phyloP scores from a whole-genome alignment of 306 rosid species.

The Cucumis cinereus region DNA sequence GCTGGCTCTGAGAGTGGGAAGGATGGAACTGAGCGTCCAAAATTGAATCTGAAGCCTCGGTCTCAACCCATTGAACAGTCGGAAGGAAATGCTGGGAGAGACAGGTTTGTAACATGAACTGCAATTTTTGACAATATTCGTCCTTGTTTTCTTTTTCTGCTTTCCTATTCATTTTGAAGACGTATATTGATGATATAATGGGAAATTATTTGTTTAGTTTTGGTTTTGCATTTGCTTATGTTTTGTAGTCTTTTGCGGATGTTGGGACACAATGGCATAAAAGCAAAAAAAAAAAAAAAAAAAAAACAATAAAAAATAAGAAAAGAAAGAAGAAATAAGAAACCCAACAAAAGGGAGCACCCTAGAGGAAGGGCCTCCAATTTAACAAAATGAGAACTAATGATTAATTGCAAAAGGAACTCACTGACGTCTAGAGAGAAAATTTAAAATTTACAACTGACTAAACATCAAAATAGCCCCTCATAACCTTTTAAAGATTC shows the following conservation, averaged over 20 bases:
- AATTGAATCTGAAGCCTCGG: constrained; percentile 82
- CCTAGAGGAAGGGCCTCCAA: too few relatives aligned
- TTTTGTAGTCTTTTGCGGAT: neutral
- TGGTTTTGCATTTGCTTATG: neutral
- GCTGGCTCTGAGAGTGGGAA: constrained; percentile 45
- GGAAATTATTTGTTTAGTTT: neutral
- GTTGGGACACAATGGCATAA: neutral
- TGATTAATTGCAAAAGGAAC: too few relatives aligned
- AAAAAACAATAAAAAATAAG: too few relatives aligned
- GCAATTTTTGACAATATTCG: neutral
- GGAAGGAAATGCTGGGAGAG: constrained; percentile 53
- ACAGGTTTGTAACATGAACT: constrained; percentile 38
- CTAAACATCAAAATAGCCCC: too few relatives aligned
- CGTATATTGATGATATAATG: neutral
- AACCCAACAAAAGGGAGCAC: too few relatives aligned
- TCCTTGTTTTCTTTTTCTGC: neutral
- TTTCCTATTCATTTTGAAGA: neutral
- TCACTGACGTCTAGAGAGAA: too few relatives aligned
- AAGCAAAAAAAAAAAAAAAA: too few relatives aligned
- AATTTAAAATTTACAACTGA: too few relatives aligned
- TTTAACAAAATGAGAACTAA: too few relatives aligned
- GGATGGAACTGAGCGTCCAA: constrained; percentile 62
- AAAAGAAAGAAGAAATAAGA: too few relatives aligned
- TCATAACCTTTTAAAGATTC: too few relatives aligned
- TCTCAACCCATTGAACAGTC: constrained; percentile 45